Percentiles rank a stretch among this genome's conserved stretches.
Conservation (phyloP, 2,329 filamentous ascomycete species). For the Talaromyces islandicus region DNA sequence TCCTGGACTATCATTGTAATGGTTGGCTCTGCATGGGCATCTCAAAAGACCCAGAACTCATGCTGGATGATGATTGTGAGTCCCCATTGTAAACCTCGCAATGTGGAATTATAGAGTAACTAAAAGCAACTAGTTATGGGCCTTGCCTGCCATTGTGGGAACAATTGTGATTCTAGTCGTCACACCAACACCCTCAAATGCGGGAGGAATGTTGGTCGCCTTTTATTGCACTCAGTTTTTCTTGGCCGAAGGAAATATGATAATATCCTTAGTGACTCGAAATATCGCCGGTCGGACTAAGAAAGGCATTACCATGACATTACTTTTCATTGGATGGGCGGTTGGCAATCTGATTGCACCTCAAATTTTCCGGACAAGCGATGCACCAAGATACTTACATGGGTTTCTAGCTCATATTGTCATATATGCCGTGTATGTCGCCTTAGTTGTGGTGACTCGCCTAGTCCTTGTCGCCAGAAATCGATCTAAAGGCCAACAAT, state of each 20-base stretch:
- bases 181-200: slow-evolving; percentile 45
- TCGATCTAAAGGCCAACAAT: background rate
- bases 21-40: slow-evolving; percentile 52
- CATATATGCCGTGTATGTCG: slow-evolving; percentile 13
- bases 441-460: background rate
- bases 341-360: slow-evolving; percentile 42
- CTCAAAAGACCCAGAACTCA: background rate
- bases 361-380: slow-evolving; percentile 36
- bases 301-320: slow-evolving; percentile 44
- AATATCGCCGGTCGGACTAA: slow-evolving; percentile 42
- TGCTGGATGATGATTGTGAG: slow-evolving; percentile 34
- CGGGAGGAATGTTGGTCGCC: slow-evolving; percentile 59
- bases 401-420: slow-evolving; percentile 14
- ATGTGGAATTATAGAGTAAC: too few species aligned
- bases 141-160: slow-evolving; percentile 61
- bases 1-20: slow-evolving; percentile 65
- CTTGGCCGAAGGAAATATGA: slow-evolving; percentile 55
- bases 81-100: too few species aligned
- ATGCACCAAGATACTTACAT: slow-evolving; percentile 29
- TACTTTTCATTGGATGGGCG: slow-evolving; percentile 23
- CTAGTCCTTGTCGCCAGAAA: background rate
- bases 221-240: slow-evolving; percentile 70
- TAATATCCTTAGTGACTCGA: slow-evolving; percentile 30
- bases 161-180: slow-evolving; percentile 64
- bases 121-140: slow-evolving; percentile 21